Conservation (phyloP, 441 rosid species). For the Gossypium trilobum region DNA sequence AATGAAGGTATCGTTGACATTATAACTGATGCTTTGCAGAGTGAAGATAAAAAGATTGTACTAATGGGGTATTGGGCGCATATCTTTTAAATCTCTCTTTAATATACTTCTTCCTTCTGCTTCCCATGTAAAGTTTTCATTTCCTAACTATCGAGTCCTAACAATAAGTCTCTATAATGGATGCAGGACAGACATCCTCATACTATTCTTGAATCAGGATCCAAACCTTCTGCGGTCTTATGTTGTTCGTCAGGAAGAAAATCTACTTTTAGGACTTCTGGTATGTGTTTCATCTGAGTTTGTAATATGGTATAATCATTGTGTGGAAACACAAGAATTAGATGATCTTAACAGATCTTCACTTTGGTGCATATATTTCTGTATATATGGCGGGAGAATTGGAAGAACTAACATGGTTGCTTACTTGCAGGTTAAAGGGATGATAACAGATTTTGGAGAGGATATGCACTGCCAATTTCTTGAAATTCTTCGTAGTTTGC, state of each 20-base stretch:
- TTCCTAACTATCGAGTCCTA: constrained; percentile 22
- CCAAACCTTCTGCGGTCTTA: constrained; percentile 89
- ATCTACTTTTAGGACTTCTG: constrained; percentile 71
- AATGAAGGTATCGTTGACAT: constrained; percentile 81
- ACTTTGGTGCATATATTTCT: neutral
- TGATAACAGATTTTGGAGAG: constrained; percentile 90
- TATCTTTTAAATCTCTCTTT: constrained; percentile 10
- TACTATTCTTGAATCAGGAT: constrained; percentile 91
- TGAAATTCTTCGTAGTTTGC: constrained; percentile 91
- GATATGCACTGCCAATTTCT: constrained; percentile 97
- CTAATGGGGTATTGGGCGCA: constrained; percentile 74
- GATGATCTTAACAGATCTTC: neutral
- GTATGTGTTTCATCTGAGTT: constrained; percentile 35
- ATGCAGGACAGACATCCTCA: constrained; percentile 99
- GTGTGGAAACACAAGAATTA: neutral
- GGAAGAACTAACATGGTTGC: constrained; percentile 10
- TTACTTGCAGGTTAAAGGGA: constrained; percentile 73
- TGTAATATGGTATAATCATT: neutral
- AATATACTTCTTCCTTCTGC: neutral
- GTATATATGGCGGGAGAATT: neutral
- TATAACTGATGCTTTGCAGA: constrained; percentile 75
- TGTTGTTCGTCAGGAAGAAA: constrained; percentile 77
- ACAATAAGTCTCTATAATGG: constrained; percentile 40
- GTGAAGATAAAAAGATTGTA: constrained; percentile 76
- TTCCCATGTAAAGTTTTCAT: constrained; percentile 6